phyloP scores from a whole-genome alignment of 2,329 filamentous ascomycete genomes.

The Piedraia hortae region DNA sequence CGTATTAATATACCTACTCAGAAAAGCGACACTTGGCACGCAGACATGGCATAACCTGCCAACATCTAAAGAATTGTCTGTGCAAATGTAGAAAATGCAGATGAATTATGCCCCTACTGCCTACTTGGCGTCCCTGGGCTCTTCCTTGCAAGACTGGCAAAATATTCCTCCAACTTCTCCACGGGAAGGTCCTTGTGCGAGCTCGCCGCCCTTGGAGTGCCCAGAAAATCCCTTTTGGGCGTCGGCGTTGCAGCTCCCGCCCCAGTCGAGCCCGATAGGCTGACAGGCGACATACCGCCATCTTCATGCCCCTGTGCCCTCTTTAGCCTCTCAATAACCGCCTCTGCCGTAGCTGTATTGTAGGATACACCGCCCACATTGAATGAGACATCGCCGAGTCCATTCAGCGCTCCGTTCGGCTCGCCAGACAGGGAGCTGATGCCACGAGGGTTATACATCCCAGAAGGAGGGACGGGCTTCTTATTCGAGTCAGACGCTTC shows the following conservation, averaged over 20 bases:
- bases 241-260: constrained; percentile 3
- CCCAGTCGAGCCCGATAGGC: neutral
- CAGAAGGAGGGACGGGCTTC: too few relatives aligned
- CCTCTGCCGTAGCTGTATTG: constrained; percentile 10
- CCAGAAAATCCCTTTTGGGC: constrained; percentile 3
- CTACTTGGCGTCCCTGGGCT: too few relatives aligned
- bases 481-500: constrained; percentile 37
- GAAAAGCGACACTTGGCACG: too few relatives aligned
- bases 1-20: too few relatives aligned
- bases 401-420: constrained; percentile 9
- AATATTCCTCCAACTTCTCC: constrained; percentile 31
- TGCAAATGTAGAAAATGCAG: too few relatives aligned
- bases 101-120: too few relatives aligned
- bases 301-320: constrained; percentile 3
- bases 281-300: neutral
- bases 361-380: constrained; percentile 88
- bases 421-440: constrained; percentile 13
- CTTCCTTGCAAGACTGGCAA: constrained; percentile 30
- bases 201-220: constrained; percentile 1
- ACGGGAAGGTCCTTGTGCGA: constrained; percentile 24
- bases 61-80: too few relatives aligned
- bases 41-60: too few relatives aligned
- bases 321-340: constrained; percentile 11
- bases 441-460: constrained; percentile 2
- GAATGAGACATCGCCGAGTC: constrained; percentile 24